Percentiles rank a stretch among this genome's conserved stretches.
Conservation (phyloP, 75 land plant genomes). For the Picea glauca region DNA sequence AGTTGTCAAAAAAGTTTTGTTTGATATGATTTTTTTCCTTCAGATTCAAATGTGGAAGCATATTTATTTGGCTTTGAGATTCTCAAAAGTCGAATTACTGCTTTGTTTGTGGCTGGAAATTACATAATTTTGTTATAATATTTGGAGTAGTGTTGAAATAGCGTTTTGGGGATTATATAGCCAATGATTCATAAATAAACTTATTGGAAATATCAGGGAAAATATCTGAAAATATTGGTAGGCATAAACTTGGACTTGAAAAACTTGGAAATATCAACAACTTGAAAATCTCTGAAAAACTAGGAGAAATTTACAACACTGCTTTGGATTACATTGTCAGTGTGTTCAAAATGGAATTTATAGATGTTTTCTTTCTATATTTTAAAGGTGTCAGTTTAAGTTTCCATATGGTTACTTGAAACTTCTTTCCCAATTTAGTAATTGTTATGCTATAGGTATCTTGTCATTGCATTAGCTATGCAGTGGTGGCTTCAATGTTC, state of each 20-base stretch:
- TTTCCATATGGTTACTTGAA: too few relatives aligned
- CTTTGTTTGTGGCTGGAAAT: constrained; percentile 61
- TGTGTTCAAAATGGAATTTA: constrained; percentile 19
- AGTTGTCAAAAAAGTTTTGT: too few relatives aligned
- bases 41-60: constrained; percentile 93
- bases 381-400: too few relatives aligned
- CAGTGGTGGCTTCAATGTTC: constrained; percentile 88
- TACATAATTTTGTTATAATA: constrained; percentile 83
- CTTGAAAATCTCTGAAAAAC: too few relatives aligned
- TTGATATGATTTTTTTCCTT: neutral
- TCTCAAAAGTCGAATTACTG: constrained; percentile 56
- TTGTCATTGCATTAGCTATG: constrained; percentile 97
- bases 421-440: too few relatives aligned
- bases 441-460: constrained; percentile 53
- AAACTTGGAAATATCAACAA: too few relatives aligned
- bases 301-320: neutral
- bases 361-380: neutral
- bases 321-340: constrained; percentile 99
- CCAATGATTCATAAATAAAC: too few relatives aligned
- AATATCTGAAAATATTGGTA: too few relatives aligned
- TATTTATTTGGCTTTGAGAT: constrained; percentile 95
- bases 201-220: too few relatives aligned
- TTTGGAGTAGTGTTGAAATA: too few relatives aligned
- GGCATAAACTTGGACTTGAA: too few relatives aligned
- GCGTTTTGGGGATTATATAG: too few relatives aligned